Percentiles rank a stretch among this genome's conserved stretches.
Conservation (phyloP, 129 eudicot species). For the Sambucus nigra region DNA sequence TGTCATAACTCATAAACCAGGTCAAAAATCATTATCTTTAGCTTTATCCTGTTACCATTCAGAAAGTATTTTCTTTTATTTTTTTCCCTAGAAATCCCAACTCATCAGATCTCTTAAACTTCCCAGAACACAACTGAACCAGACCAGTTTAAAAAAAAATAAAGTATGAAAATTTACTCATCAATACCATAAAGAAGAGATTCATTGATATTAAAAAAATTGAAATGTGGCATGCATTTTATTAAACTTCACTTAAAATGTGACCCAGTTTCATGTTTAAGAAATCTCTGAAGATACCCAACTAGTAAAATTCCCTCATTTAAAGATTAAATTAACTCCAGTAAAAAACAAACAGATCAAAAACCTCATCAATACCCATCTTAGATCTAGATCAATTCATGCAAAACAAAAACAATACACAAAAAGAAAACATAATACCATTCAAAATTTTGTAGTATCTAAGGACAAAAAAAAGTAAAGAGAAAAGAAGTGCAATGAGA, state of each 20-base stretch:
- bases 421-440: slow-evolving; percentile 5
- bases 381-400: slow-evolving; percentile 35
- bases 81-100: not conserved
- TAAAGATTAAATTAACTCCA: not conserved
- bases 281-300: slow-evolving; percentile 5
- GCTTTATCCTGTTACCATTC: not conserved
- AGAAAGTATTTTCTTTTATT: too few species aligned
- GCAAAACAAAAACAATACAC: slow-evolving; percentile 7
- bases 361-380: not conserved
- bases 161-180: too few species aligned
- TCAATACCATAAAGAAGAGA: not conserved
- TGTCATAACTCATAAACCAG: not conserved
- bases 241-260: not conserved
- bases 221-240: not conserved
- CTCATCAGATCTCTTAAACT: slow-evolving; percentile 4
- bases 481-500: slow-evolving; percentile 14
- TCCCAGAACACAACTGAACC: not conserved
- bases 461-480: slow-evolving; percentile 9
- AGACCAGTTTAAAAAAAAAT: not conserved
- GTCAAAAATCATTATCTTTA: too few species aligned
- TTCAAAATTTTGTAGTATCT: not conserved
- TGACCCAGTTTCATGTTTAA: not conserved
- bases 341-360: not conserved
- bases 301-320: not conserved
- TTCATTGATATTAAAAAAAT: not conserved